A percentile compares a stretch with the other conserved stretches of the same genome.
These are phyloP conservation scores for Platanthera zijinensis DNA, from an alignment of 106 monocot species.

Conservation along the genomic window DNA sequence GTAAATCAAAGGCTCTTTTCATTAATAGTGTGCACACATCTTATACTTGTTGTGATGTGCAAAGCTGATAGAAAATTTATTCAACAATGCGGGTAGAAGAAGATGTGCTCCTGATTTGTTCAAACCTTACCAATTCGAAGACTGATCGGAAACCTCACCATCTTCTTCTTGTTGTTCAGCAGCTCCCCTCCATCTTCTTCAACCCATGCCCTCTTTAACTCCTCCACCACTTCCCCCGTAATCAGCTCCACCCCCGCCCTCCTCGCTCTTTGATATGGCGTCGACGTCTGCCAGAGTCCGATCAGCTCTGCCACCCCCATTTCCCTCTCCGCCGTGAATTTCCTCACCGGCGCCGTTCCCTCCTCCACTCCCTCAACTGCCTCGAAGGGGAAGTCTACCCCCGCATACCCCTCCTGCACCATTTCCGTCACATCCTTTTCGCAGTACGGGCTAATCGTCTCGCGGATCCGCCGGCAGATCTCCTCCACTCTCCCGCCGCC, in stretches of 20 bases:
- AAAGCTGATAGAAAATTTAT: no score
- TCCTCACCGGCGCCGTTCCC: conserved; percentile 47
- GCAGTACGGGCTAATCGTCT: conserved; percentile 29
- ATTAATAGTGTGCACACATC: no score
- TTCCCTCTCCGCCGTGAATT: conserved; percentile 33
- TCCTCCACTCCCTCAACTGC: conserved; percentile 47
- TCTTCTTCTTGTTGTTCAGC: conserved; percentile 14
- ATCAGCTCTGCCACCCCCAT: conserved; percentile 41
- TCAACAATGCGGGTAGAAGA: no score
- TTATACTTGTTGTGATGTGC: no score
- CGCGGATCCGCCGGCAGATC: conserved; percentile 27
- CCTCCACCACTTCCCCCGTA: conserved; percentile 26
- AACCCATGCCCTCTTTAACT: conserved; percentile 64
- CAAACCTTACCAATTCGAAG: conserved; percentile 48
- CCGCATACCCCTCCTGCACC: conserved; percentile 45
- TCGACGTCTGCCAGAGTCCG: conserved; percentile 53
- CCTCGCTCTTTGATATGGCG: conserved; percentile 69
- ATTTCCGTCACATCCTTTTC: conserved; percentile 16
- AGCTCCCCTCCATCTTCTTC: conserved; percentile 1
- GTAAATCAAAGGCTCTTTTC: no score
- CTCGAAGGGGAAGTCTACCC: conserved; percentile 63
- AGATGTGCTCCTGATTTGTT: no score
- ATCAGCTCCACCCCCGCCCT: conserved; percentile 61
- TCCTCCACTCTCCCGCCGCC: conserved; percentile 27
- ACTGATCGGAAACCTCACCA: conserved; percentile 37